Evolutionary conservation across 139 green algal genomes (phyloP).

Genomic region (Volvox africanus): DNA sequence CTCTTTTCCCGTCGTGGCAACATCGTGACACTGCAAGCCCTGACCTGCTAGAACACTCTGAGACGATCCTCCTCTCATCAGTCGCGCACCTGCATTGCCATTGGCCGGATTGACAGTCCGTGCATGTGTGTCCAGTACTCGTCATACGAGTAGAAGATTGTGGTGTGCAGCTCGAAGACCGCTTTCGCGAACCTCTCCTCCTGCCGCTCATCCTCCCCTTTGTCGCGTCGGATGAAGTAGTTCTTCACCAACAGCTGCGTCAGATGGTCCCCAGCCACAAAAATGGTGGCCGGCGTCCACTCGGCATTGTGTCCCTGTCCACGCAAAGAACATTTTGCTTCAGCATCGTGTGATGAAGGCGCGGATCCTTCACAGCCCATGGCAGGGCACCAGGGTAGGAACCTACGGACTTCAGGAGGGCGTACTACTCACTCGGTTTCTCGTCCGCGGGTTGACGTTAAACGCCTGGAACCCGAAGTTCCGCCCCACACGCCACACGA

Average conservation of each 20-base stretch:
- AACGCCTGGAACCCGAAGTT: constrained; percentile 87
- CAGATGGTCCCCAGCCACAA: constrained; percentile 82
- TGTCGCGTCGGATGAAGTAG: constrained; percentile 65
- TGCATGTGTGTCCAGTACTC: constrained; percentile 57
- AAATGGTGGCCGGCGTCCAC: constrained; percentile 76
- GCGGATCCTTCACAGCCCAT: neutral
- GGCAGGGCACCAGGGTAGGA: neutral
- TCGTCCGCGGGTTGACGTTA: constrained; percentile 73
- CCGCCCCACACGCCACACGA: constrained; percentile 72
- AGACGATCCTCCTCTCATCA: neutral
- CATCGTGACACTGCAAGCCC: no score
- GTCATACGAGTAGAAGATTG: constrained; percentile 71
- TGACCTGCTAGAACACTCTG: neutral
- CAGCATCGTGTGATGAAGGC: neutral
- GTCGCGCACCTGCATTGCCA: constrained; percentile 33
- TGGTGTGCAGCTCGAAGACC: constrained; percentile 73
- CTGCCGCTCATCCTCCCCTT: constrained; percentile 48
- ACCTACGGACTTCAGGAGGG: neutral
- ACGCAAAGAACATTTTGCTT: neutral
- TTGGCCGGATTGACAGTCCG: constrained; percentile 40
- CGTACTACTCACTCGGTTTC: constrained; percentile 28
- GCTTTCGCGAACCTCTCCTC: constrained; percentile 63
- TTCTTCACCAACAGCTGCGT: constrained; percentile 76
- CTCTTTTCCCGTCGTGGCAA: no score
- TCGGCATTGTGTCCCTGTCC: constrained; percentile 45